Conservation (phyloP, 2,329 filamentous ascomycete species). For the Pseudopithomyces maydicus region DNA sequence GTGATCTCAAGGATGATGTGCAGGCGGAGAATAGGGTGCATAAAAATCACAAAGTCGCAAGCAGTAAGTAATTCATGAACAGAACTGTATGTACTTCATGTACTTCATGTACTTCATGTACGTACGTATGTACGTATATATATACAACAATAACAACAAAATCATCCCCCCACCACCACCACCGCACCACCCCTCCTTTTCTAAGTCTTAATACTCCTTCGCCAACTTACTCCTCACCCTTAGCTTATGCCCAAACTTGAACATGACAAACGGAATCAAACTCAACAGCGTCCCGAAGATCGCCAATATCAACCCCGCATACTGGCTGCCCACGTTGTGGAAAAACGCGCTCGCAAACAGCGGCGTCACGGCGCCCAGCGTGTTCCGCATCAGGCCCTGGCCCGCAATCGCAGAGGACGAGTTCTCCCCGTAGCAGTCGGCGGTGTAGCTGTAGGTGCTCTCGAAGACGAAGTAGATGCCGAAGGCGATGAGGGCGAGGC, state of each 20-base stretch:
- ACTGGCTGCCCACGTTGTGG: constrained; percentile 59
- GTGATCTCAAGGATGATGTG: too few relatives aligned
- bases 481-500: constrained; percentile 56
- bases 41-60: too few relatives aligned
- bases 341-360: constrained; percentile 60
- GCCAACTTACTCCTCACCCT: constrained; percentile 49
- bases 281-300: constrained; percentile 52
- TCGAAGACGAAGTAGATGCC: constrained; percentile 60
- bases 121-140: too few relatives aligned
- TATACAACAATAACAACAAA: too few relatives aligned
- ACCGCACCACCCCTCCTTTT: too few relatives aligned
- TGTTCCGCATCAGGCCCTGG: constrained; percentile 59
- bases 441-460: constrained; percentile 55
- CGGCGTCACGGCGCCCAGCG: constrained; percentile 58
- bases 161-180: too few relatives aligned
- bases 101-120: too few relatives aligned
- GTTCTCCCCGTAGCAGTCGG: constrained; percentile 58
- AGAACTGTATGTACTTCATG: too few relatives aligned
- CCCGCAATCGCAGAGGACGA: constrained; percentile 53
- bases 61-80: too few relatives aligned
- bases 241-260: constrained; percentile 48
- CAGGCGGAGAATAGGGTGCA: too few relatives aligned
- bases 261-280: constrained; percentile 52
- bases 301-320: constrained; percentile 56
- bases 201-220: constrained; percentile 2